Conservation (phyloP, 2,329 filamentous ascomycete species). For the Podosphaera aphanis region DNA sequence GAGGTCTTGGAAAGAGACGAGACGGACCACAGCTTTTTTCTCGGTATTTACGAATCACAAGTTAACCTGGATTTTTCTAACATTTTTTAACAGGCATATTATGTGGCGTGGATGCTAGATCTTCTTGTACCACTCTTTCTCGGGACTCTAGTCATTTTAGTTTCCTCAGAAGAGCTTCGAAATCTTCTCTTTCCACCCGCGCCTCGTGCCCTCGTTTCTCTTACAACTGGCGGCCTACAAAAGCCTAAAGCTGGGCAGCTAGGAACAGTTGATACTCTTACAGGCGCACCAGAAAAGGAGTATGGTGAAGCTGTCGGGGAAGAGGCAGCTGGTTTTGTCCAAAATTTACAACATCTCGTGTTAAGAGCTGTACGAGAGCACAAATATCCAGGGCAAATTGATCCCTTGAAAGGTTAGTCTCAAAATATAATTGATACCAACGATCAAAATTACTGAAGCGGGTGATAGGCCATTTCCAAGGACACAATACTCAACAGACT, state of each 20-base stretch:
- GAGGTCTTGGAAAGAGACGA: constrained; percentile 54
- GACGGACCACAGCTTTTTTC: constrained; percentile 40
- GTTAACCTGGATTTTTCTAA: constrained; percentile 20
- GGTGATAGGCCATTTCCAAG: constrained; percentile 3
- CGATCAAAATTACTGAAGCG: constrained; percentile 3
- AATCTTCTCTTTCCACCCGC: constrained; percentile 6
- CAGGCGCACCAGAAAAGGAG: constrained; percentile 8
- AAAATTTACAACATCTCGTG: constrained; percentile 4
- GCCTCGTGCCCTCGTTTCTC: constrained; percentile 6
- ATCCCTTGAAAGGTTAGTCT: constrained; percentile 6
- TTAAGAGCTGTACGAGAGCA: constrained; percentile 7
- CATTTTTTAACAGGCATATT: constrained; percentile 2
- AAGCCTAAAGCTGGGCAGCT: constrained; percentile 6
- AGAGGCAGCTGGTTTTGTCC: constrained; percentile 8
- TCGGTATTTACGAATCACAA: background rate
- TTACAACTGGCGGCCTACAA: constrained; percentile 6
- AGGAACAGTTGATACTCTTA: constrained; percentile 7
- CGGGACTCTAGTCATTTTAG: constrained; percentile 4
- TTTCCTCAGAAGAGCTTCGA: constrained; percentile 3
- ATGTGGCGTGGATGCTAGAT: constrained; percentile 6
- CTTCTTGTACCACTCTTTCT: constrained; percentile 7
- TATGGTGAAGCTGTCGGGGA: constrained; percentile 8
- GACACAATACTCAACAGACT: constrained; percentile 5
- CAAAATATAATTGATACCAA: constrained; percentile 5
- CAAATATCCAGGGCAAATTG: constrained; percentile 5